Evolutionary conservation across 805 yeast genomes (phyloP), one percentile per base, ranked within the genome.

Genomic region (Zygosaccharomyces kombuchaensis): DNA sequence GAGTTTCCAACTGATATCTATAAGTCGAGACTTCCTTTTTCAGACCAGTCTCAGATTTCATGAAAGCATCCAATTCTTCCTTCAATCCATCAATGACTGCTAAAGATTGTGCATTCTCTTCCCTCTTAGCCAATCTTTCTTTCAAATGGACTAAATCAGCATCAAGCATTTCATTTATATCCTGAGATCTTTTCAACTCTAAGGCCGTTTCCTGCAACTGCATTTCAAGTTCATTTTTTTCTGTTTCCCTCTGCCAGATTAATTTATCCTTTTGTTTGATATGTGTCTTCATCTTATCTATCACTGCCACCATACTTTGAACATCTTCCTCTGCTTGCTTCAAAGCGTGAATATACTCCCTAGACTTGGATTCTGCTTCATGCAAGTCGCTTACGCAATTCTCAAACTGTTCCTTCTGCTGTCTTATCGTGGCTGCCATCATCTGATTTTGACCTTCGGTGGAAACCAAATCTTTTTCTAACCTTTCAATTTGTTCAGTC

Each of bases 301-400:
- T 71, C 9, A 74, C 65, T 1, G 72, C 59, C 48, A 83, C 87
- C 50, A 80, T 69, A 9, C 73, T 64, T 50, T 75, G 72, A 22
- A 77, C 69, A 54, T 82, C 88, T 30, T 71, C 75, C 53, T 76
- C 74, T 13, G 77, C 70, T 26, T 68, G 70, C 3, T 69, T 66
- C 27, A 84, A 59, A 8, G 75, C 60, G 25, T 66, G 70, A 47
- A 74, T 67, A 29, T 77, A 65, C 54, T 83, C 86, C 14, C 64
- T 59, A 43, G 79, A 65, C 49, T 87, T 87, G 40, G 81, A 73
- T 59, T 90, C 96, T 2, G 93, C 90, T 40, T 78, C 75, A 56
- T 88, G 95, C 21, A 89, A 70, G 56, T 86, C 85, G 46, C 73
- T 72, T 54, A 75, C 79, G 60, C 87, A 84, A 50, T 82, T 84